Evolutionary conservation across 148 eudicot species (phyloP), one percentile per base, ranked within the genome.

Genomic region (Drosera capensis): DNA sequence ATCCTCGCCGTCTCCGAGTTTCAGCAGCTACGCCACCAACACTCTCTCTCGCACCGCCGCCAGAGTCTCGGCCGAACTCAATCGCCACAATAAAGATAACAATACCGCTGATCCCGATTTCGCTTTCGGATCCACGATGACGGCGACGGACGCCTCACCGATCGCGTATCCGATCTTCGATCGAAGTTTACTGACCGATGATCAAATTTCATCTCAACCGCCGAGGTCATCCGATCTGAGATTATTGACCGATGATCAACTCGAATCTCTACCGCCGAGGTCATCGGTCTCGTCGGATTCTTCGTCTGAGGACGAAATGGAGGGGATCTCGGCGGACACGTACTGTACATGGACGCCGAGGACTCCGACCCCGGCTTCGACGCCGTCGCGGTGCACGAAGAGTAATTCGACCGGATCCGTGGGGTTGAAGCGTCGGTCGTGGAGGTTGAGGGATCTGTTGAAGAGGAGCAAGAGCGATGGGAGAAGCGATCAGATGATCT

Each of bases 371-470:
- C n/a, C n/a, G n/a, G n/a, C n/a, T n/a, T n/a, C n/a, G n/a, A n/a
- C n/a, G n/a, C n/a, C n/a, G n/a, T n/a, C 40, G 43, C 11, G 40
- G 15, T 71, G 77, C 12, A 62, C 46, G 54, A 76, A 77, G 71
- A 72, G 79, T 59, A 69, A 49, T 1, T 77, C 79, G 0, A 60
- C 73, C 2, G 79, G 84, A 49, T 75, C 71, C n/a, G 54, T 43
- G 15, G 14, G 29, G n/a, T 23, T 30, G 14, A 9, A 16, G 16
- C 26, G 25, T 13, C 29, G 18, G 14, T 9, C n/a, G 2, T 48
- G 52, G 52, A 16, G 37, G 52, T 24, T 48, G 23, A 48, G 39
- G 52, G 21, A 48, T 48, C 20, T 48, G 37, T 16, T 48, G 23
- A 48, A 24, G 52, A 48, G 52, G 36, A 26, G 52, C 5, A 48